Percentiles rank a stretch among this genome's conserved stretches.
Conservation (phyloP, 352 stramenopile genomes). For the Pythium pyrilobum region DNA sequence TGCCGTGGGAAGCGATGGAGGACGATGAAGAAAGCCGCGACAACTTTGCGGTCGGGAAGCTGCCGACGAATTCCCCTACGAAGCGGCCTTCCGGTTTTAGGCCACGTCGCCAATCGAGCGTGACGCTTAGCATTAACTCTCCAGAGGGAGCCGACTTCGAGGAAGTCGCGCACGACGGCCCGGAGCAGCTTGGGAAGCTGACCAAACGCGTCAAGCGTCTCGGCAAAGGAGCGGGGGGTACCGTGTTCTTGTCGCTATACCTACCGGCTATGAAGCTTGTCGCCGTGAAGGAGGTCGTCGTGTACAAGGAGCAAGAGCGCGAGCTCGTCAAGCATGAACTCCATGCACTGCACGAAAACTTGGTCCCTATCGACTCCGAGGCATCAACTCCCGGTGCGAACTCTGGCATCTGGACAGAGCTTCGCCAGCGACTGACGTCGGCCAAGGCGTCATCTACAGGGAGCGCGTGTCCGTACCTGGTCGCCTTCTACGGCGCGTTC, state of each 20-base stretch:
- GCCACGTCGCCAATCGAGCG: slow-evolving; percentile 40
- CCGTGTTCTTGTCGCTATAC: slow-evolving; percentile 81
- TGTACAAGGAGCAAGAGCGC: slow-evolving; percentile 77
- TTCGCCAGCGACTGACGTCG: slow-evolving; percentile 11
- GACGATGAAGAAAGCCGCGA: background rate
- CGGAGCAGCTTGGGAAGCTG: slow-evolving; percentile 46
- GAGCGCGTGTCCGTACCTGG: slow-evolving; percentile 62
- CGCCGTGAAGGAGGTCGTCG: slow-evolving; percentile 79
- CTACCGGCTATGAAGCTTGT: slow-evolving; percentile 80
- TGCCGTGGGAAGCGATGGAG: slow-evolving; percentile 16
- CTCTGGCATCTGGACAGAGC: slow-evolving; percentile 6
- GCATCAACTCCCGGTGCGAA: background rate
- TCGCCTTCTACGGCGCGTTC: slow-evolving; percentile 89
- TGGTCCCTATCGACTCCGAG: slow-evolving; percentile 45
- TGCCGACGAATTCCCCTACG: too few species aligned
- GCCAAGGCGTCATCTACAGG: too few species aligned
- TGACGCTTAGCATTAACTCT: slow-evolving; percentile 54
- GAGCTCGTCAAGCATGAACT: slow-evolving; percentile 86
- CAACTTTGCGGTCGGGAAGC: background rate
- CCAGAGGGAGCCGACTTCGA: slow-evolving; percentile 67
- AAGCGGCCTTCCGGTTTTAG: slow-evolving; percentile 6
- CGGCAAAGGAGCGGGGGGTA: slow-evolving; percentile 79
- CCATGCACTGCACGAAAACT: slow-evolving; percentile 79
- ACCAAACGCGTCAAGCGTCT: slow-evolving; percentile 69
- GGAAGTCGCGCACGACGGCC: slow-evolving; percentile 69